A percentile compares a stretch with the other conserved stretches of the same genome.
phyloP scores from a whole-genome alignment of 352 stramenopile species.

The Thraustochytrium sp. region DNA sequence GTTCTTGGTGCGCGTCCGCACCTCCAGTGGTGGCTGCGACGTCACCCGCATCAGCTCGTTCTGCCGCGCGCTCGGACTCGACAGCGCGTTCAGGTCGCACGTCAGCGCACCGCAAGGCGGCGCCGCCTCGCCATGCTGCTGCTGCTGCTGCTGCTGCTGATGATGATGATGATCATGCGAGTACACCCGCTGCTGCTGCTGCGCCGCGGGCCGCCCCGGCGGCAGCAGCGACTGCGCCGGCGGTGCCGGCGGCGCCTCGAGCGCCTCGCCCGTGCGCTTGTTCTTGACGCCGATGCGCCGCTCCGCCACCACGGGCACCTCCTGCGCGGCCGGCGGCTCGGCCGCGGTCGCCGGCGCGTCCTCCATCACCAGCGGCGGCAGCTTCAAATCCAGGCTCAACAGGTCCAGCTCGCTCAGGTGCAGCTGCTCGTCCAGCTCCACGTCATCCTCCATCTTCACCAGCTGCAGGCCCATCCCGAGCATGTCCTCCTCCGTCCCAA shows the following conservation, averaged over 20 bases:
- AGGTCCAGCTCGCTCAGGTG: not conserved
- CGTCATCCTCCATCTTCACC: not conserved
- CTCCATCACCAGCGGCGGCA: not conserved
- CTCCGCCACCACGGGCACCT: not conserved
- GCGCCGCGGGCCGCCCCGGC: not conserved
- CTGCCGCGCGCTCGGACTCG: not conserved
- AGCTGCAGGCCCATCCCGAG: not conserved
- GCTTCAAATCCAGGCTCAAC: not conserved
- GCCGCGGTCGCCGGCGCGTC: not conserved
- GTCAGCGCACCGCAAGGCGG: not conserved
- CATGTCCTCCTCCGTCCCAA: not conserved
- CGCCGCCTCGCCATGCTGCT: not conserved
- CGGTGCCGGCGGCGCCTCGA: not conserved
- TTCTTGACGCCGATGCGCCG: not conserved
- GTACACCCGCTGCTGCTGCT: not conserved
- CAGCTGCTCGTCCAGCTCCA: not conserved
- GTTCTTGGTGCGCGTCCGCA: constrained; percentile 34
- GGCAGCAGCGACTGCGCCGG: not conserved
- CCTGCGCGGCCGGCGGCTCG: not conserved
- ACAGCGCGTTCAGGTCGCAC: constrained; percentile 12
- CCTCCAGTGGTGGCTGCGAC: constrained; percentile 24
- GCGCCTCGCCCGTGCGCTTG: not conserved
- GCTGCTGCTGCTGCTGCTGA: not conserved
- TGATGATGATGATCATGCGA: too few species aligned
- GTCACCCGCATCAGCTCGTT: constrained; percentile 31